Evolutionary conservation across 2,329 filamentous ascomycete species (phyloP), one percentile per base, ranked within the genome.

Genomic region (Neofusicoccum laricinum): DNA sequence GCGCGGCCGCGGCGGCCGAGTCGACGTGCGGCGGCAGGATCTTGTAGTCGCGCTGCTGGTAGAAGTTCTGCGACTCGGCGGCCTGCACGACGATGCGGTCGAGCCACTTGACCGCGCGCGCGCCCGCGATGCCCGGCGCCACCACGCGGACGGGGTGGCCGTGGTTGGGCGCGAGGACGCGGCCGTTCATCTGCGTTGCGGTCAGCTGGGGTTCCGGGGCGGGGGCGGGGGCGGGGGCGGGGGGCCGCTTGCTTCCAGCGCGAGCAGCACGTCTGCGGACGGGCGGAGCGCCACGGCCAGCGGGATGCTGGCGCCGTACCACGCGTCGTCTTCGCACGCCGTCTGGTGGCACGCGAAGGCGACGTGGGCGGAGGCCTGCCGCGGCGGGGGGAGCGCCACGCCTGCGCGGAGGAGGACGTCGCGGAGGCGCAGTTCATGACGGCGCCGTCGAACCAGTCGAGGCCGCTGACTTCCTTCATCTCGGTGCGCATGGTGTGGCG

Each of bases 1-100:
- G 79, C 1, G 81, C 78, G 15, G 85, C 85, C 15, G 79, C 77
- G 57, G 82, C 78, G 57, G 75, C 77, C 59, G 79, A 80, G 11
- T 78, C 75, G 0, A 79, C 83, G 45, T 85, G 78, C 0, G 82
- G 82, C 0, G 85, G 85, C 5, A 88, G 75, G 32, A 85, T 78
- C 71, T 87, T 87, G 76, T 88, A 88, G 72, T 87, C 85, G 58
- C 77, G 79, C 65, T 83, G 81, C 73, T 86, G 84, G 69, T 87
- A 88, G 71, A 82, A 81, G 67, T 85, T 86, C 5, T 74, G 72
- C 21, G 80, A 84, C 68, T 87, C 84, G 57, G 75, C 66, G 61
- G 75, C 72, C 67, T 84, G 81, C 2, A 86, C 78, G 1, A 79
- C 83, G 64, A 86, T 81, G 6, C 75, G 74, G 66, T 85, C 83